Evolutionary conservation across 2,329 filamentous ascomycete genomes (phyloP), one percentile per base, ranked within the genome.

Genomic region (Alternaria viburni): DNA sequence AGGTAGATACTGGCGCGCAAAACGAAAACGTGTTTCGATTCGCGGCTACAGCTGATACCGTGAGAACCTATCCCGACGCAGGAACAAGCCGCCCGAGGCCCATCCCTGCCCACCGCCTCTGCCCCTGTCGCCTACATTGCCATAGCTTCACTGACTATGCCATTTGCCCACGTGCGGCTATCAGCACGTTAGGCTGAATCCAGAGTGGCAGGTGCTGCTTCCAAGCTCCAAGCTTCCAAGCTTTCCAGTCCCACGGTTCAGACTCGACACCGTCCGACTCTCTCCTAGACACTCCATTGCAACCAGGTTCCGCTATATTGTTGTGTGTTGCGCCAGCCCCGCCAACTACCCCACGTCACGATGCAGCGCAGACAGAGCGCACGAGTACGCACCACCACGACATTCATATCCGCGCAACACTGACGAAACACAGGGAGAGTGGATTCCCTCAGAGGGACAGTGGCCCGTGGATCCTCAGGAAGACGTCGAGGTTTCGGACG

Each of bases 401-500:
- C n/a, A n/a, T n/a, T n/a, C n/a, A n/a, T n/a, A n/a, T n/a, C n/a
- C n/a, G n/a, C n/a, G n/a, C n/a, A n/a, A n/a, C n/a, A n/a, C 50
- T 57, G 49, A 41, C 41, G 46, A 64, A 19, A 21, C 46, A 41
- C 66, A 79, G 76, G 74, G 74, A 56, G 79, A 81, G 65, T 77
- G 74, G 69, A 77, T 89, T 41, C 88, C 88, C 59, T 69, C 79
- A 54, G 63, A 67, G 25, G 88, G 88, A 56, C 74, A 87, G 68
- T 90, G 88, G 88, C 88, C 88, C n/a, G 86, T 88, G 43, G 86
- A 86, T 69, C 88, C 88, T 11, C 88, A 90, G 78, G 81, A 89
- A 44, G 86, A 88, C 74, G 77, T 87, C 45, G 77, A 82, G 3
- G 83, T 90, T 50, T 83, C 81, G 25, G 86, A 90, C 61, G 89